These are phyloP conservation scores for Penicillium sp. DNA, from an alignment of 2,329 filamentous ascomycete species.

Conservation along the genomic window DNA sequence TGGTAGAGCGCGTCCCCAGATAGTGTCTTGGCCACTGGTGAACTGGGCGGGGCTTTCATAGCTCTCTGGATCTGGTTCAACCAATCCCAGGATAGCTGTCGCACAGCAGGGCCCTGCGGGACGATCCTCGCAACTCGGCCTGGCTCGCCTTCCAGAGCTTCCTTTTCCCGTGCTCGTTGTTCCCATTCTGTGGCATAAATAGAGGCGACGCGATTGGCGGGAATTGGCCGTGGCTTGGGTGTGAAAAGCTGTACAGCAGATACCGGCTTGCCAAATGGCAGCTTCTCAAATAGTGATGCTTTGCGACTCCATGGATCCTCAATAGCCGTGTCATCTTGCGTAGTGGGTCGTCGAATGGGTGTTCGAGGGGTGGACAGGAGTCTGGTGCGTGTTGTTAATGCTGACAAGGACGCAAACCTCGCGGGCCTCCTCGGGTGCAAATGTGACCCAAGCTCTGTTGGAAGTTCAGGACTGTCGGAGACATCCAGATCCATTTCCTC, in stretches of 20 bases:
- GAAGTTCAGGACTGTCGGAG: conserved; percentile 7
- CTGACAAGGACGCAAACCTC: conserved; percentile 1
- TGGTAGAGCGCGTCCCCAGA: conserved; percentile 36
- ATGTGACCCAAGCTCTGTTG: conserved; percentile 16
- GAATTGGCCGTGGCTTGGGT: conserved; percentile 19
- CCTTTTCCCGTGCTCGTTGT: conserved; percentile 24
- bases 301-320: conserved; percentile 22
- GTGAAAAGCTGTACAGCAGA: conserved; percentile 30
- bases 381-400: not conserved
- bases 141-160: conserved; percentile 15
- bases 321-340: conserved; percentile 8
- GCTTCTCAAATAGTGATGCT: conserved; percentile 9
- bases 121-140: conserved; percentile 18
- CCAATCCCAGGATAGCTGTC: conserved; percentile 36
- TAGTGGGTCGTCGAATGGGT: not conserved
- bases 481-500: conserved; percentile 9
- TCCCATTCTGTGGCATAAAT: conserved; percentile 28
- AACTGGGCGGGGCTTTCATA: conserved; percentile 23
- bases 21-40: conserved; percentile 30
- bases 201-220: conserved; percentile 27
- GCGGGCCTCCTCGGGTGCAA: conserved; percentile 11
- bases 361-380: conserved; percentile 3
- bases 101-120: conserved; percentile 31
- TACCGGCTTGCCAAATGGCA: conserved; percentile 24
- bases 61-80: conserved; percentile 29